Conservation (phyloP, 2,329 filamentous ascomycete genomes). For the Rhynchosporium graminicola region DNA sequence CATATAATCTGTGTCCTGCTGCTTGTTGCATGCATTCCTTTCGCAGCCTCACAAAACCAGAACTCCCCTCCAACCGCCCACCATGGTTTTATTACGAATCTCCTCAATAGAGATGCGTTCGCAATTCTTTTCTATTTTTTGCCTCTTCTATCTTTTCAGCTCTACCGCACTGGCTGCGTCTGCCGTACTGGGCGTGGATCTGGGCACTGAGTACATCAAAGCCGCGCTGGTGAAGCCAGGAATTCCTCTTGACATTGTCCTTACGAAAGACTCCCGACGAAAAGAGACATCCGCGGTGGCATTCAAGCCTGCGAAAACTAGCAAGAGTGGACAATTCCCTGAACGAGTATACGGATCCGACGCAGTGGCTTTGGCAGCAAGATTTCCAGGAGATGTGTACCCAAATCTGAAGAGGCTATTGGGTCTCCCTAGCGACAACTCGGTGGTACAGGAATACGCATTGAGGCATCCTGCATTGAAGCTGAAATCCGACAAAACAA, state of each 20-base stretch:
- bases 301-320: slow-evolving; percentile 81
- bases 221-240: slow-evolving; percentile 94
- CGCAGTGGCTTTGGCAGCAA: slow-evolving; percentile 80
- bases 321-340: slow-evolving; percentile 69
- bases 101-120: slow-evolving; percentile 32
- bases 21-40: slow-evolving; percentile 36
- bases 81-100: slow-evolving; percentile 33
- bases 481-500: slow-evolving; percentile 58
- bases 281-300: slow-evolving; percentile 91
- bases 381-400: slow-evolving; percentile 93
- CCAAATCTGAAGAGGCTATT: slow-evolving; percentile 89
- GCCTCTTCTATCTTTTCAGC: slow-evolving; percentile 40
- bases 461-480: slow-evolving; percentile 77
- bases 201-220: slow-evolving; percentile 97
- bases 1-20: slow-evolving; percentile 32
- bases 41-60: slow-evolving; percentile 28
- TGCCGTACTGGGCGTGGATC: slow-evolving; percentile 87
- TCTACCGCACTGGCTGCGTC: slow-evolving; percentile 46
- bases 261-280: slow-evolving; percentile 95
- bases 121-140: slow-evolving; percentile 36
- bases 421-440: slow-evolving; percentile 66
- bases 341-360: slow-evolving; percentile 92
- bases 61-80: slow-evolving; percentile 22
- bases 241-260: slow-evolving; percentile 94
- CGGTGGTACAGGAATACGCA: slow-evolving; percentile 68